These are phyloP conservation scores for Russula emetica DNA, from an alignment of 768 basidiomycete species.

Conservation along the genomic window DNA sequence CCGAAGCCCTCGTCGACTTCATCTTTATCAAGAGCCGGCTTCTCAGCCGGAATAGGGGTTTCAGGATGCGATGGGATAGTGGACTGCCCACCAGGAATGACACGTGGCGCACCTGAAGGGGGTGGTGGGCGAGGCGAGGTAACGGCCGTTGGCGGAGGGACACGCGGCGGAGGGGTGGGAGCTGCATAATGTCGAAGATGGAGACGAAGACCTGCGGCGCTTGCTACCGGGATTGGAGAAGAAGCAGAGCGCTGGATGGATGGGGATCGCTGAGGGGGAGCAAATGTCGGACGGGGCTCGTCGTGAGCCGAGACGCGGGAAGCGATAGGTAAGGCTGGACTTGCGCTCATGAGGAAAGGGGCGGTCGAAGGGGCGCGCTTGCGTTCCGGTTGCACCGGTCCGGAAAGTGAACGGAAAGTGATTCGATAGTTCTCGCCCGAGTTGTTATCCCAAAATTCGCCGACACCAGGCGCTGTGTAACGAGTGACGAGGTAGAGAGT, in stretches of 20 bases:
- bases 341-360: constrained; percentile 19
- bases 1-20: constrained; percentile 27
- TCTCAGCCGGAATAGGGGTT: background rate
- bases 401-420: constrained; percentile 45
- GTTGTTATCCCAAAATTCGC: constrained; percentile 97
- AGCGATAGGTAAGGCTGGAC: constrained; percentile 10
- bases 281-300: constrained; percentile 17
- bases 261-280: constrained; percentile 10
- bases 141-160: background rate
- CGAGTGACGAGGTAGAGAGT: constrained; percentile 61
- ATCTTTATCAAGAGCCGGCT: constrained; percentile 6
- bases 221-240: constrained; percentile 14
- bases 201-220: constrained; percentile 13
- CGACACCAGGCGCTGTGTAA: constrained; percentile 43
- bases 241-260: constrained; percentile 19
- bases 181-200: constrained; percentile 28
- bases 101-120: background rate
- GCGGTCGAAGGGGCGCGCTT: constrained; percentile 12
- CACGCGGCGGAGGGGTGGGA: constrained; percentile 11
- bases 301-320: constrained; percentile 11
- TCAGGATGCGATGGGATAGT: constrained; percentile 3
- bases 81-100: constrained; percentile 16
- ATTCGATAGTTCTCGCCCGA: constrained; percentile 70
- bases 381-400: constrained; percentile 17
- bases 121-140: background rate